These are phyloP conservation scores for Mortierella antarctica DNA, from an alignment of 192 early-diverging fungal genomes.

Conservation along the genomic window DNA sequence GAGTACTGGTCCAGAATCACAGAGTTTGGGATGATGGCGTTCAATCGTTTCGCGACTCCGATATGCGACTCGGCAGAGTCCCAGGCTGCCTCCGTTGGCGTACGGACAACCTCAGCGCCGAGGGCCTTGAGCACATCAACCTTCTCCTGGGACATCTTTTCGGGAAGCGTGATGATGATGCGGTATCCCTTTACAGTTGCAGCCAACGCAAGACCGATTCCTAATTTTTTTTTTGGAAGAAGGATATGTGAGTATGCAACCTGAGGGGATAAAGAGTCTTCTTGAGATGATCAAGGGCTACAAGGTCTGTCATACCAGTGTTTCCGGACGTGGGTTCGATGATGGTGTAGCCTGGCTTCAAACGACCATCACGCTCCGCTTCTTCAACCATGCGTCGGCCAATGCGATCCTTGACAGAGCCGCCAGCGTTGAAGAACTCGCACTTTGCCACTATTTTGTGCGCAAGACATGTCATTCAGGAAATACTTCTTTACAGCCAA, in stretches of 20 bases:
- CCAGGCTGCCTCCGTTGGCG: slow-evolving; percentile 99
- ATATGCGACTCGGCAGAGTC: slow-evolving; percentile 99
- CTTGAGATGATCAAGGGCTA: too few species aligned
- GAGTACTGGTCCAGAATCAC: slow-evolving; percentile 97
- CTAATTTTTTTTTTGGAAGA: too few species aligned
- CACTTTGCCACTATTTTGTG: slow-evolving; percentile 97
- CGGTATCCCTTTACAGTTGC: slow-evolving; percentile 98
- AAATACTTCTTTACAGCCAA: too few species aligned
- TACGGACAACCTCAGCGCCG: slow-evolving; percentile 97
- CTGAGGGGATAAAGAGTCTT: slow-evolving; percentile 4
- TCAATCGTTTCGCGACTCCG: slow-evolving; percentile 94
- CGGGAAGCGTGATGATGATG: slow-evolving; percentile 97
- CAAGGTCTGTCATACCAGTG: slow-evolving; percentile 91
- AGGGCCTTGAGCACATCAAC: slow-evolving; percentile 98
- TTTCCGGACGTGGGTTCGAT: slow-evolving; percentile 99
- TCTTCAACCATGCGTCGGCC: slow-evolving; percentile 96
- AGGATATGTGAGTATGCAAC: too few species aligned
- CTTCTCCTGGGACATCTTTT: slow-evolving; percentile 99
- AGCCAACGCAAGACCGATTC: slow-evolving; percentile 95
- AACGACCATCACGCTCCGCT: slow-evolving; percentile 89
- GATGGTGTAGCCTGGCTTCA: slow-evolving; percentile 93
- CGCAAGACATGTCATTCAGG: too few species aligned
- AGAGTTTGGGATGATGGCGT: slow-evolving; percentile 95
- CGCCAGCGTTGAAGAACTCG: slow-evolving; percentile 99
- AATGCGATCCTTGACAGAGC: slow-evolving; percentile 99